Base-by-base conservation (phyloP, 2,329 filamentous ascomycete species). In the Tricladium varicosporioides region DNA sequence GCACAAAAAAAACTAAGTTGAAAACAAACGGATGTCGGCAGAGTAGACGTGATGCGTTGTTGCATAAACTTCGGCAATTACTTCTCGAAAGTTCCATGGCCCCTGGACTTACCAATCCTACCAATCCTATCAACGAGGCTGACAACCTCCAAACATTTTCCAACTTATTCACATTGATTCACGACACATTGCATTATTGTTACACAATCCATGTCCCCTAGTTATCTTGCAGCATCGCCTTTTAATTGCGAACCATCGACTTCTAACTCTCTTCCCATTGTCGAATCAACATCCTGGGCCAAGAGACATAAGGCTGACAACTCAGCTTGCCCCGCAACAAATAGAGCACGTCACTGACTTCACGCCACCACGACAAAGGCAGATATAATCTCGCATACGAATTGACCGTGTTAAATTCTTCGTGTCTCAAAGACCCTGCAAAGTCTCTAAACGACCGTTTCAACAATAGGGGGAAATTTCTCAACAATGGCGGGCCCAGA, bases 401-500 rank as follows among this genome's bases (percentile, higher is more conserved):
- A 7, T 27, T 27, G 22, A 27, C 22, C 22, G 22, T 27, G 7
- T 27, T 7, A 27, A 7, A 27, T 27, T 27, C 22, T 27, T 27
- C 22, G 22, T 27, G 22, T 27, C 7, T 27, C 22, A 27, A 27
- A 27, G 3, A 27, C 22, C 7, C 22, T 27, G 22, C 22, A 27
- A 7, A 27, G 7, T 27, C 22, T 27, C 3, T 27, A 4, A 27
- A 7, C 22, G 22, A 27, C 22, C 7, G 22, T 27, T 27, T 27
- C 22, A 27, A 27, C 22, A 27, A 27, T 27, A 27, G 22, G 22
- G 22, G 22, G 18, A 27, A 46, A 49, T 33, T 31, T n/a, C 60
- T 56, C 51, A 33, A 50, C n/a, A 18, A 69, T 67, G 66, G 67
- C 60, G 47, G 65, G 63, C 36, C 56, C 62, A n/a, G 32, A 27